Conservation (phyloP, 1,284 basidiomycete genomes). For the Sanghuangporus weigelae region DNA sequence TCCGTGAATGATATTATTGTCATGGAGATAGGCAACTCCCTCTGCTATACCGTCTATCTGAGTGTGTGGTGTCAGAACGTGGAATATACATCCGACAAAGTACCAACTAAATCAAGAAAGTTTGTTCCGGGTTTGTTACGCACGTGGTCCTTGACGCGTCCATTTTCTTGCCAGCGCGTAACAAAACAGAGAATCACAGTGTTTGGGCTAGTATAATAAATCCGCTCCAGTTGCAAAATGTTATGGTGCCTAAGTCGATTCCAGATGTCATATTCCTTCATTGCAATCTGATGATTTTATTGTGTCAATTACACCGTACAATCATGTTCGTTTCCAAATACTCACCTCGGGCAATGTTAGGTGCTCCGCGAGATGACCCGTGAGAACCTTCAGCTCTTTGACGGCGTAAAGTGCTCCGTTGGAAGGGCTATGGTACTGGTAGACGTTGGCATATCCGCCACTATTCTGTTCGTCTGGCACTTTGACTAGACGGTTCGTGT, state of each 20-base stretch:
- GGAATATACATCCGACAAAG: neutral
- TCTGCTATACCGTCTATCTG: neutral
- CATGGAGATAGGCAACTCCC: conserved; percentile 11
- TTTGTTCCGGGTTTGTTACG: neutral
- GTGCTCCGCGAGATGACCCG: neutral
- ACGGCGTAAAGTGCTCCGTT: too few relatives aligned
- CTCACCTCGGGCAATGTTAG: neutral
- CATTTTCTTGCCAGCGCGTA: conserved; percentile 1
- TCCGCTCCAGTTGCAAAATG: conserved; percentile 3
- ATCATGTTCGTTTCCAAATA: neutral
- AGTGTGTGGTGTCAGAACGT: neutral
- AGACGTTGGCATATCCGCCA: too few relatives aligned
- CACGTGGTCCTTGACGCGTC: neutral
- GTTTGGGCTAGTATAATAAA: neutral
- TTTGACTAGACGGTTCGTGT: too few relatives aligned
- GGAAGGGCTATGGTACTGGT: too few relatives aligned
- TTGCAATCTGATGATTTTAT: neutral
- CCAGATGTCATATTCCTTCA: conserved; percentile 8
- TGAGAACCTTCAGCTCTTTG: neutral
- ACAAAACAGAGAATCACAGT: neutral
- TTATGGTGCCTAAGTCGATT: conserved; percentile 4
- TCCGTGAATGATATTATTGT: conserved; percentile 8
- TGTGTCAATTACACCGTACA: neutral
- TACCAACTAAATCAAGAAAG: neutral
- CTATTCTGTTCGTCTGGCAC: too few relatives aligned